phyloP scores from a whole-genome alignment of 208 protist genomes.

The Leishmania arabica region DNA sequence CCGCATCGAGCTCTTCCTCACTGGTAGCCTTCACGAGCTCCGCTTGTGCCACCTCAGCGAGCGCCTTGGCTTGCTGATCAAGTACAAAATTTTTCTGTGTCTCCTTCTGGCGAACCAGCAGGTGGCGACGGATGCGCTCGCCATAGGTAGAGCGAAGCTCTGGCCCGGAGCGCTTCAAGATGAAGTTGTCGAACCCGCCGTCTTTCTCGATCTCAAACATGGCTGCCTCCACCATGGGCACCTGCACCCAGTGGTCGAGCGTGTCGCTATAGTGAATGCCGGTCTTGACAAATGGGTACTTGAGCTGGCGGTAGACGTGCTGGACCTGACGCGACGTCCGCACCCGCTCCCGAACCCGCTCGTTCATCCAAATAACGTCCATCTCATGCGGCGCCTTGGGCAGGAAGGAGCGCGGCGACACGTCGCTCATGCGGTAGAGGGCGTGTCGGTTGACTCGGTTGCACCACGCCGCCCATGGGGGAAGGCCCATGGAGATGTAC shows the following conservation, averaged over 20 bases:
- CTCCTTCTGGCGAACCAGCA: constrained; percentile 90
- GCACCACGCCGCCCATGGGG: constrained; percentile 91
- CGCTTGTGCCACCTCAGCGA: constrained; percentile 52
- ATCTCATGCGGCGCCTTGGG: constrained; percentile 86
- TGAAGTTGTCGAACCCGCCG: constrained; percentile 92
- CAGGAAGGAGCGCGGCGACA: constrained; percentile 71
- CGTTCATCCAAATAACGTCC: constrained; percentile 93
- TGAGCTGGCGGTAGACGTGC: constrained; percentile 90
- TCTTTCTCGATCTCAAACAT: constrained; percentile 90
- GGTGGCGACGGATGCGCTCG: constrained; percentile 85
- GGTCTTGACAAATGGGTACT: constrained; percentile 90
- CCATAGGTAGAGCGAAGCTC: constrained; percentile 91
- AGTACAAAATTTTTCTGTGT: constrained; percentile 92
- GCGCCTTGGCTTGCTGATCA: constrained; percentile 68
- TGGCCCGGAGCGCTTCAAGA: constrained; percentile 73
- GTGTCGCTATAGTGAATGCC: constrained; percentile 89
- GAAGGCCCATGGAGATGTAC: constrained; percentile 89
- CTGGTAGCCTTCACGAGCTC: constrained; percentile 50
- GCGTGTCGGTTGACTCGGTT: constrained; percentile 83
- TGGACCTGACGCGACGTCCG: constrained; percentile 87
- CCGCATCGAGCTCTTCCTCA: constrained; percentile 53
- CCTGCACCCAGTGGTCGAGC: constrained; percentile 91
- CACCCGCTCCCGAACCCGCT: constrained; percentile 87
- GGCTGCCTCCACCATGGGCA: constrained; percentile 90
- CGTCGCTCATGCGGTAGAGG: constrained; percentile 86